Evolutionary conservation across 441 rosid species (phyloP), one percentile per base, ranked within the genome.

Genomic region (Arabidopsis lyrata): DNA sequence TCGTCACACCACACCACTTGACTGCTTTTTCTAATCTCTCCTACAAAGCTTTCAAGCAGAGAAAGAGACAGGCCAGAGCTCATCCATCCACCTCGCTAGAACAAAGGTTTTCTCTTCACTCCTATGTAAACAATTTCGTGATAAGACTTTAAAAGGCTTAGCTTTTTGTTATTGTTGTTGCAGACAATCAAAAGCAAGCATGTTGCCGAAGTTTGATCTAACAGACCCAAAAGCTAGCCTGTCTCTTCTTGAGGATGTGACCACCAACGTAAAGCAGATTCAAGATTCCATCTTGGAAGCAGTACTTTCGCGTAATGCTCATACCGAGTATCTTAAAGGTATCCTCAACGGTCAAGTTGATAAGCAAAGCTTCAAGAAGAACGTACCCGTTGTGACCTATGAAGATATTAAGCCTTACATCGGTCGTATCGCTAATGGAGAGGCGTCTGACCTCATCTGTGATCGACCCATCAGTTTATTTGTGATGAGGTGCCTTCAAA

Each of bases 351-450:
- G 87, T 58, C 66, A 61, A 11, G 24, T 69, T 50, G 85, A 80
- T 63, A 83, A 80, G 76, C 63, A 76, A 27, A 58, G 47, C 47
- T 91, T 91, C 83, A 87, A 86, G 78, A 73, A 79, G 52, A 84
- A 78, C 61, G 81, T 91, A 41, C 90, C 90, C 4, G 54, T 89
- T 47, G 90, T 89, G 62, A 81, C 80, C 63, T 91, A 85, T 32
- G 91, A 91, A 77, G 93, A 91, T 77, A 71, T 84, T 71, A 84
- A 78, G 77, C 71, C 85, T 61, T 85, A 66, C 29, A 83, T 89
- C 13, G 85, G 83, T 49, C 83, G 93, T 81, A 79, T 91, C 6
- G 87, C 93, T 53, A 76, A 81, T 55, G 93, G 93, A 48, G 88
- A 82, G 56, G 53, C 85, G 18, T 81, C 82, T 7, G 34, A 77